phyloP scores from a whole-genome alignment of 2,329 filamentous ascomycete species.

The Botrytis hyacinthi region DNA sequence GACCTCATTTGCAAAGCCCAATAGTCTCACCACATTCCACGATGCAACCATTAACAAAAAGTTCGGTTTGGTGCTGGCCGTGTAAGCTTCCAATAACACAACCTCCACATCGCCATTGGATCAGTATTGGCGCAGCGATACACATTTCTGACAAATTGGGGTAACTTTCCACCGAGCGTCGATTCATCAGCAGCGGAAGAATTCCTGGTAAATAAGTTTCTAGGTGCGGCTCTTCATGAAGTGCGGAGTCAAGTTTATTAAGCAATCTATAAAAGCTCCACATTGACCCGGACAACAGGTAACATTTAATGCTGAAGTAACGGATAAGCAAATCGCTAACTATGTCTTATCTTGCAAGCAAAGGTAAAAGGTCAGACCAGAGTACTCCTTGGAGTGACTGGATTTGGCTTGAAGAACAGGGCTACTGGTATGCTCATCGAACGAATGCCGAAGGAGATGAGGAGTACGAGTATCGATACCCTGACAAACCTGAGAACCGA shows the following conservation, averaged over 20 bases:
- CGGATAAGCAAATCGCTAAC: background rate
- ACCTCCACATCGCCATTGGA: background rate
- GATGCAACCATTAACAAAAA: background rate
- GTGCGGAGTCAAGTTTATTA: background rate
- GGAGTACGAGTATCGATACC: background rate
- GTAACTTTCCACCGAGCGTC: background rate
- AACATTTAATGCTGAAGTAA: background rate
- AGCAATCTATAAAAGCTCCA: background rate
- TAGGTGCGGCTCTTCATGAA: background rate
- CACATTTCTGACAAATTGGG: background rate
- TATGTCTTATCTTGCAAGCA: background rate
- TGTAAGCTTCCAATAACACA: background rate
- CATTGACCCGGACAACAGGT: background rate
- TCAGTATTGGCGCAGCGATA: background rate
- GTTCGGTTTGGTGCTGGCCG: background rate
- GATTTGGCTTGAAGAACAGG: background rate
- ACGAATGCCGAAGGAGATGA: background rate
- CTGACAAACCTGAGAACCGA: background rate
- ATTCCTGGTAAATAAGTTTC: background rate
- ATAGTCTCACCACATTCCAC: background rate
- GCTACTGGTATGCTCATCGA: background rate
- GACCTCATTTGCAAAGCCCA: background rate
- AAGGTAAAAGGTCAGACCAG: background rate
- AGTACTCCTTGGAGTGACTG: background rate
- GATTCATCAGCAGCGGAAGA: background rate